phyloP scores from a whole-genome alignment of 2,329 filamentous ascomycete species.

The Camptophora hylomeconis region DNA sequence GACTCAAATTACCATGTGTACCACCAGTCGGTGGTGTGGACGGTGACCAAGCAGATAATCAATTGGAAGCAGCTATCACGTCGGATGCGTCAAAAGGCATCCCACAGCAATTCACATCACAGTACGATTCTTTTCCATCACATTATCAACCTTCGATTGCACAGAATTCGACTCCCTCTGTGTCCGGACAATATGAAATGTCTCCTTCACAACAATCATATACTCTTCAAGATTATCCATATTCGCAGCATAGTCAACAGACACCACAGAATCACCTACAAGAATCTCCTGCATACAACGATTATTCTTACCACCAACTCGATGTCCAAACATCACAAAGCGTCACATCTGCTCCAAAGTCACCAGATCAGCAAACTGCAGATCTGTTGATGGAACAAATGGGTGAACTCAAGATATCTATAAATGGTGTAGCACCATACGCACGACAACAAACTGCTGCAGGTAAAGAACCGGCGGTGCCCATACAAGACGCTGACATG shows the following conservation, averaged over 20 bases:
- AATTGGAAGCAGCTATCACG: neutral
- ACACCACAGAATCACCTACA: slow-evolving; percentile 1
- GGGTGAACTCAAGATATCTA: slow-evolving; percentile 76
- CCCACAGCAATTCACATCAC: slow-evolving; percentile 3
- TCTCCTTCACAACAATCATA: slow-evolving; percentile 3
- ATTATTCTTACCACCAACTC: slow-evolving; percentile 3
- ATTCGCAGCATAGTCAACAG: slow-evolving; percentile 1
- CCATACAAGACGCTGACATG: slow-evolving; percentile 52
- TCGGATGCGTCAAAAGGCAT: neutral
- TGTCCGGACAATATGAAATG: slow-evolving; percentile 3
- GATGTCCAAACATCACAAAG: slow-evolving; percentile 2
- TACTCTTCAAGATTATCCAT: slow-evolving; percentile 1
- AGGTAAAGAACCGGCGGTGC: slow-evolving; percentile 39
- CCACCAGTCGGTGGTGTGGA: slow-evolving; percentile 73
- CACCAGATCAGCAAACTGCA: slow-evolving; percentile 48
- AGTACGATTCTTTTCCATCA: slow-evolving; percentile 2
- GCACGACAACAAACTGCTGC: slow-evolving; percentile 51
- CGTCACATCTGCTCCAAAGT: slow-evolving; percentile 7
- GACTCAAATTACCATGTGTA: slow-evolving; percentile 84
- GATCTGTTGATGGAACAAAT: slow-evolving; percentile 67
- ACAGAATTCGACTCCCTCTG: slow-evolving; percentile 2
- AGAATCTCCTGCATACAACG: neutral
- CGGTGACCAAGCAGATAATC: slow-evolving; percentile 28
- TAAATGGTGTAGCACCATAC: slow-evolving; percentile 78
- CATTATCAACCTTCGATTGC: slow-evolving; percentile 5